A percentile compares a stretch with the other conserved stretches of the same genome.
phyloP scores from a whole-genome alignment of 1,284 basidiomycete genomes.

The Cutaneotrichosporon cutaneum region DNA sequence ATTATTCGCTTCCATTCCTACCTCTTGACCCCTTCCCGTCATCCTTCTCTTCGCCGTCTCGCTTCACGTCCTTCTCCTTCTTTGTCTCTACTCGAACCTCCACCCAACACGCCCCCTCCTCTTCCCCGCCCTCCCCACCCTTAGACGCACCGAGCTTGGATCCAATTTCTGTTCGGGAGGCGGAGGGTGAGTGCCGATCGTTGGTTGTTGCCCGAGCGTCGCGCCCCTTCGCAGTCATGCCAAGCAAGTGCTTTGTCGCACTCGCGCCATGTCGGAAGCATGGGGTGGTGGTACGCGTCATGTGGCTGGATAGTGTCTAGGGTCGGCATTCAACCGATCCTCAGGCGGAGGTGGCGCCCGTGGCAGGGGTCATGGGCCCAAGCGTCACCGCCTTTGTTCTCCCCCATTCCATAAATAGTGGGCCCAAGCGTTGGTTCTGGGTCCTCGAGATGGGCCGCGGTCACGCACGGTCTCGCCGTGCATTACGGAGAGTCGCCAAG shows the following conservation, averaged over 20 bases:
- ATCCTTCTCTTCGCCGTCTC: background rate
- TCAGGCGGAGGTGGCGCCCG: background rate
- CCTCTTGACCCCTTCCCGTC: conserved; percentile 3
- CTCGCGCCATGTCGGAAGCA: conserved; percentile 2
- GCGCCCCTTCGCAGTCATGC: background rate
- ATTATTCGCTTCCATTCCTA: conserved; percentile 5
- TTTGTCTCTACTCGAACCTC: background rate
- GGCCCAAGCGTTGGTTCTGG: background rate
- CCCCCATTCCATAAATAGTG: conserved; percentile 1
- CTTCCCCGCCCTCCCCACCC: background rate
- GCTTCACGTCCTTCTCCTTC: background rate
- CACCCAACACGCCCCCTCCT: background rate
- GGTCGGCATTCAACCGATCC: background rate
- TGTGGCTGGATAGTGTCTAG: background rate
- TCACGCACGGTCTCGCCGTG: background rate
- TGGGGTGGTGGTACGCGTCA: background rate
- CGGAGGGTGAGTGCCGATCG: background rate
- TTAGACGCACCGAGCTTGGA: background rate
- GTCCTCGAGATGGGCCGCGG: background rate
- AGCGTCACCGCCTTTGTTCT: conserved; percentile 1
- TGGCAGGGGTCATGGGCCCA: conserved; percentile 2
- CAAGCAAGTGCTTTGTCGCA: background rate
- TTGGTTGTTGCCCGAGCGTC: background rate
- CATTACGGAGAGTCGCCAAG: background rate
- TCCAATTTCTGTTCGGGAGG: background rate